These are phyloP conservation scores for Quaeritorhiza haematococci DNA, from an alignment of 371 early-diverging fungal species.

Conservation along the genomic window DNA sequence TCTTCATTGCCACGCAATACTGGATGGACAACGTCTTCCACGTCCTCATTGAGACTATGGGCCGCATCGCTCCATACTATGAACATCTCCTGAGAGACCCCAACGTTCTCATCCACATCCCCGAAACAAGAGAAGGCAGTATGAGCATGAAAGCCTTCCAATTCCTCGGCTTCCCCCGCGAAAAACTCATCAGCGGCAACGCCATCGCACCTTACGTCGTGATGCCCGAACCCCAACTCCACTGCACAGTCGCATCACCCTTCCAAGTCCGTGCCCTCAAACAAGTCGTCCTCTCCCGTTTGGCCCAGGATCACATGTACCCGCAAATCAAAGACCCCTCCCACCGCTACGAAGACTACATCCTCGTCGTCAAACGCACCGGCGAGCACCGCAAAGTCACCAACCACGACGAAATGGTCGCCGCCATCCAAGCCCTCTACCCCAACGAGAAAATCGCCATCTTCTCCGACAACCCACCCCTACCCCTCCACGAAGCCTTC, in stretches of 20 bases:
- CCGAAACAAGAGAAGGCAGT: background rate
- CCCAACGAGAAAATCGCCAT: background rate
- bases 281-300: background rate
- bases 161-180: background rate
- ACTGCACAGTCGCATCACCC: background rate
- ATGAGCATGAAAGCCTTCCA: background rate
- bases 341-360: background rate
- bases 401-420: slow-evolving; percentile 4
- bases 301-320: background rate
- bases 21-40: slow-evolving; percentile 6
- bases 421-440: background rate
- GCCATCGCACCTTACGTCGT: background rate
- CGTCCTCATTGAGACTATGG: background rate
- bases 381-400: background rate
- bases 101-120: background rate
- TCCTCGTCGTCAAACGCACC: background rate
- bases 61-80: background rate
- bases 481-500: background rate
- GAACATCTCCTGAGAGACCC: background rate
- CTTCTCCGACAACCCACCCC: background rate
- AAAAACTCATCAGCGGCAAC: background rate
- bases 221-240: background rate
- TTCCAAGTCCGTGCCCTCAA: background rate
- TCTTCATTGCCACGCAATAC: background rate
- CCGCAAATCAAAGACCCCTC: background rate